Evolutionary conservation across 73 alveolate genomes (phyloP), one percentile per base, ranked within the genome.

Genomic region (Tetrahymena elliotti): DNA sequence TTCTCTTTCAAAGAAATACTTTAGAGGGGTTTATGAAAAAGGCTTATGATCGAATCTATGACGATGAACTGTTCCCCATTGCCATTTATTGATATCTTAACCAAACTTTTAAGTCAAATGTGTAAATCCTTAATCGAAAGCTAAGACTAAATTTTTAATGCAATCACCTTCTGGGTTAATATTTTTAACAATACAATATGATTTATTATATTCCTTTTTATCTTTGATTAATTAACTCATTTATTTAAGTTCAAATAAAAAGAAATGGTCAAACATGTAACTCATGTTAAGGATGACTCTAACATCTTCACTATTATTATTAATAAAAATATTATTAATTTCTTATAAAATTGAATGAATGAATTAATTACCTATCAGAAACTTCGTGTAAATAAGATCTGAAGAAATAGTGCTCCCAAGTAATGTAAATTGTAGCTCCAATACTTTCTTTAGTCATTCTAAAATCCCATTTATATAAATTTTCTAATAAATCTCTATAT

Each of bases 11-110:
- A 94, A 94, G 84, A 94, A 84, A 35, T 37, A 84, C 37, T 84
- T 84, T 16, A 84, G 92, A 11, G 95, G 95, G 18, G 93, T 84
- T 52, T 88, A 47, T 12, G 95, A 84, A 4, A 39, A 88, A 10
- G 93, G 83, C 35, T 92, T 83, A 94, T 94, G 96, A 11, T 94
- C 93, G 92, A 84, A 94, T 20, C 47, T 34, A 52, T 94, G 37
- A 88, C 83, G 40, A 41, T 94, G 95, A 35, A 88, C 36, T 24
- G 34, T 27, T 33, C 95, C 96, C 96, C 96, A 94, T 84, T 94
- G 47, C 96, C 96, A 94, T 0, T 84, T 35, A 7, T 18, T 27
- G 38, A 93, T 83, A 35, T 83, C 35, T 34, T 94, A 54, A 13
- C 96, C 96, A 88, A 22, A 84, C 37, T 88, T 84, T 88, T 84